phyloP scores from a whole-genome alignment of 345 rosid genomes.

The Hirschfeldia incana region DNA sequence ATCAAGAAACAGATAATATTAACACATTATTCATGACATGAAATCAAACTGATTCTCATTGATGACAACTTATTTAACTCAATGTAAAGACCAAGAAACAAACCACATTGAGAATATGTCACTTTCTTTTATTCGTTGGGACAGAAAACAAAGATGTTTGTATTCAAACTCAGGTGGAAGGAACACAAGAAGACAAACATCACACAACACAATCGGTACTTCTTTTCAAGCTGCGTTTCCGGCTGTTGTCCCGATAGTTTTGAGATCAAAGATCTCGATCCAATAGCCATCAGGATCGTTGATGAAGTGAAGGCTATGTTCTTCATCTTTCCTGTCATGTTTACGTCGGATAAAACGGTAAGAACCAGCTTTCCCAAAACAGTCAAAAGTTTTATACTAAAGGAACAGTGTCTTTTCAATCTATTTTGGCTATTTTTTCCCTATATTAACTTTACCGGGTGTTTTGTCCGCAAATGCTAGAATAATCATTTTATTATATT shows the following conservation, averaged over 20 bases:
- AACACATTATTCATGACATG: neutral
- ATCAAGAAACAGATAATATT: neutral
- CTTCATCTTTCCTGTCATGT: slow-evolving; percentile 81
- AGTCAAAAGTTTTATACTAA: no score
- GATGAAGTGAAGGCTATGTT: slow-evolving; percentile 68
- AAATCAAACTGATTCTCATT: neutral
- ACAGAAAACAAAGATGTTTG: neutral
- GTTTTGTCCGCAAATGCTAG: no score
- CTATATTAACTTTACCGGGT: no score
- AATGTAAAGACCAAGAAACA: slow-evolving; percentile 3
- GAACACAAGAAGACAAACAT: neutral
- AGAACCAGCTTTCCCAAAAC: no score
- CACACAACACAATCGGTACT: neutral
- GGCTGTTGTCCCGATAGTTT: slow-evolving; percentile 47
- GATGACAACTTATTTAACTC: slow-evolving; percentile 5
- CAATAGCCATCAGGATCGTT: slow-evolving; percentile 98
- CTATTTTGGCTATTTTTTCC: no score
- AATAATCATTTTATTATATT: no score
- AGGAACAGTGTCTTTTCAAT: no score
- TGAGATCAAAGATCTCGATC: slow-evolving; percentile 91
- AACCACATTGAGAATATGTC: neutral
- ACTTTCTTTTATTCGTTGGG: neutral
- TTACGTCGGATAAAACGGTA: neutral
- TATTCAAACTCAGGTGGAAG: slow-evolving; percentile 13
- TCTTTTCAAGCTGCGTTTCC: slow-evolving; percentile 46